Conservation (phyloP, 192 early-diverging fungal species). For the Gryganskiella cystojenkinii region DNA sequence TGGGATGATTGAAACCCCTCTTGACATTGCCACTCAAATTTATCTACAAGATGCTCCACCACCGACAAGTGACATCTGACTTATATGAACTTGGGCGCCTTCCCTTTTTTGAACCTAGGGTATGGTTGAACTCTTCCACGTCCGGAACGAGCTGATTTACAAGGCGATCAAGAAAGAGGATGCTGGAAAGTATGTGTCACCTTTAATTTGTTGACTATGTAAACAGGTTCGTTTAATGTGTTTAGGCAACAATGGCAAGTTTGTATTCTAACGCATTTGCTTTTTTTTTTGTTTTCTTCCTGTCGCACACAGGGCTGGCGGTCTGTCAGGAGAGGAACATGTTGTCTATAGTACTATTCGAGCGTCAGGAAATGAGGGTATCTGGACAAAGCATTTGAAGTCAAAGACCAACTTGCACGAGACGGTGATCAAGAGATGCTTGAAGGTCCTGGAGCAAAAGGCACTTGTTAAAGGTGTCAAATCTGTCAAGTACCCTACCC, state of each 20-base stretch:
- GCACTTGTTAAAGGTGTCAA: conserved; percentile 88
- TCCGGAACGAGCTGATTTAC: conserved; percentile 38
- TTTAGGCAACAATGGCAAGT: neutral
- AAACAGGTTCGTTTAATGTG: neutral
- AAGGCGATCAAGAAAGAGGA: conserved; percentile 46
- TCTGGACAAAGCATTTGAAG: conserved; percentile 87
- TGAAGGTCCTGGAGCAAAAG: conserved; percentile 85
- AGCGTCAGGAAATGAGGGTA: conserved; percentile 81
- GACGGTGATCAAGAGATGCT: conserved; percentile 77
- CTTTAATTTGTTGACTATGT: too few relatives aligned
- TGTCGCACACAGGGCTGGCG: conserved; percentile 15
- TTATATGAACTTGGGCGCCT: too few relatives aligned
- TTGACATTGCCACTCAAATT: neutral
- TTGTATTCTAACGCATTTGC: neutral
- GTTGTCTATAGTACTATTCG: conserved; percentile 88
- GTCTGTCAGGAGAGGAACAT: conserved; percentile 74
- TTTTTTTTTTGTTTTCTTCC: neutral
- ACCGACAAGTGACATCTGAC: too few relatives aligned
- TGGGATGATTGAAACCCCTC: neutral
- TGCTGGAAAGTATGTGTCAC: conserved; percentile 22
- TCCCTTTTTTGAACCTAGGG: too few relatives aligned
- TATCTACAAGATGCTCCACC: too few relatives aligned
- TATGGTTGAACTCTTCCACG: conserved; percentile 38
- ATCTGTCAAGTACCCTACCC: conserved; percentile 89
- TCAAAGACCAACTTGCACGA: conserved; percentile 81